phyloP scores from a whole-genome alignment of 2,329 filamentous ascomycete species.

The Apiospora pterosperma region DNA sequence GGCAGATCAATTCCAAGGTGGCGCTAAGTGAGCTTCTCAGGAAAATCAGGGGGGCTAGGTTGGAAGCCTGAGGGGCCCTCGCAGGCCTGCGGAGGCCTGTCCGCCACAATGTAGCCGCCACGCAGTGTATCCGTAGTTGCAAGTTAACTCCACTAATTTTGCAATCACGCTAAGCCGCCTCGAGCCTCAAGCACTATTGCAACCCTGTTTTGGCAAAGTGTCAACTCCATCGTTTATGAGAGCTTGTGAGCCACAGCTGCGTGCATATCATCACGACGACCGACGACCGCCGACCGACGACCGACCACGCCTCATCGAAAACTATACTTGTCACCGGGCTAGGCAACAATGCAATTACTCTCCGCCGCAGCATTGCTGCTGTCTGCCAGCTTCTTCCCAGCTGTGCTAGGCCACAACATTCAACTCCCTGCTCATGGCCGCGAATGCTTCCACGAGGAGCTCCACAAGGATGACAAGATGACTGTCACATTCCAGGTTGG shows the following conservation, averaged over 20 bases:
- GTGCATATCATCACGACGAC: neutral
- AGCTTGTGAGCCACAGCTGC: neutral
- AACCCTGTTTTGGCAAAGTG: conserved; percentile 9
- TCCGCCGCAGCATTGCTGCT: conserved; percentile 44
- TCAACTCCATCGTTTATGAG: conserved; percentile 10
- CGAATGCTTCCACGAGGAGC: conserved; percentile 94
- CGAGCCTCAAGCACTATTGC: conserved; percentile 1
- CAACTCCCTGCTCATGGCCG: conserved; percentile 87
- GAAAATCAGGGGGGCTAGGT: neutral
- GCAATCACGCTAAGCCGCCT: conserved; percentile 3
- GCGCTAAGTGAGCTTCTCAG: neutral
- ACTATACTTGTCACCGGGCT: neutral
- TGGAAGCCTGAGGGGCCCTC: neutral
- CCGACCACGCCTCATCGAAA: neutral
- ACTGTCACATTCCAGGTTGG: conserved; percentile 98
- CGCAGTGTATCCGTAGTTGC: neutral
- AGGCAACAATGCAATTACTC: conserved; percentile 38
- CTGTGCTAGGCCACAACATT: conserved; percentile 85
- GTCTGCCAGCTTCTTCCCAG: conserved; percentile 44
- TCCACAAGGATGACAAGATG: conserved; percentile 96
- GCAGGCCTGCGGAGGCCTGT: neutral
- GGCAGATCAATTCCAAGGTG: neutral
- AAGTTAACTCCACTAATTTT: neutral
- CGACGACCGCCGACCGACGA: neutral
- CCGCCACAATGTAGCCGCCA: neutral